Conservation (phyloP, 306 rosid genomes). For the Glycyrrhiza uralensis region DNA sequence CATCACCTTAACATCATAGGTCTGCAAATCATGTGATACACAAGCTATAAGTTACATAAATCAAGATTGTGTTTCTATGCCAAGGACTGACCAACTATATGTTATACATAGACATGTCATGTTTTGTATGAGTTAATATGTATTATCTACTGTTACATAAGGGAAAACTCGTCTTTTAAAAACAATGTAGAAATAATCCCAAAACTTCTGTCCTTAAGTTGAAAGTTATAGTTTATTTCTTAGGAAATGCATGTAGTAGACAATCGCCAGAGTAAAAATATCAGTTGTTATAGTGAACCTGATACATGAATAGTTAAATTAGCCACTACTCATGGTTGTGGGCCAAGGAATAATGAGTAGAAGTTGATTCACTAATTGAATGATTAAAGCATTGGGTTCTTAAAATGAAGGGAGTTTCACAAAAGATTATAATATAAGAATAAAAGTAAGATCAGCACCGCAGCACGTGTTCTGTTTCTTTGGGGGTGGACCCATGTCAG, state of each 20-base stretch:
- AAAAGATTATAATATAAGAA: not conserved
- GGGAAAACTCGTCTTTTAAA: not conserved
- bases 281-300: not conserved
- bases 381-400: not conserved
- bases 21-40: conserved; percentile 22
- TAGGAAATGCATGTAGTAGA: not conserved
- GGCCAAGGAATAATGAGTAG: conserved; percentile 11
- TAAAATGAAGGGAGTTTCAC: not conserved
- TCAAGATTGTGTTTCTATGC: not conserved
- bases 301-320: not conserved
- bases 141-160: not conserved
- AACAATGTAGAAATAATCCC: not conserved
- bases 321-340: not conserved
- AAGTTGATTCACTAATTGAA: not conserved
- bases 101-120: not conserved
- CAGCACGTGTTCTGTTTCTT: not conserved
- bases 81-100: not conserved
- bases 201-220: too few species aligned
- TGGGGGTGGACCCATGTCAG: not conserved
- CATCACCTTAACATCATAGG: conserved; percentile 37
- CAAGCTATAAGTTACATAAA: not conserved
- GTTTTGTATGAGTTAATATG: not conserved
- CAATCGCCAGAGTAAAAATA: not conserved
- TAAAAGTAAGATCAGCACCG: too few species aligned
- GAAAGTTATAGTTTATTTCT: not conserved